Evolutionary conservation across 2,329 filamentous ascomycete genomes (phyloP), one percentile per base, ranked within the genome.

Genomic region (Penicillium sp.): DNA sequence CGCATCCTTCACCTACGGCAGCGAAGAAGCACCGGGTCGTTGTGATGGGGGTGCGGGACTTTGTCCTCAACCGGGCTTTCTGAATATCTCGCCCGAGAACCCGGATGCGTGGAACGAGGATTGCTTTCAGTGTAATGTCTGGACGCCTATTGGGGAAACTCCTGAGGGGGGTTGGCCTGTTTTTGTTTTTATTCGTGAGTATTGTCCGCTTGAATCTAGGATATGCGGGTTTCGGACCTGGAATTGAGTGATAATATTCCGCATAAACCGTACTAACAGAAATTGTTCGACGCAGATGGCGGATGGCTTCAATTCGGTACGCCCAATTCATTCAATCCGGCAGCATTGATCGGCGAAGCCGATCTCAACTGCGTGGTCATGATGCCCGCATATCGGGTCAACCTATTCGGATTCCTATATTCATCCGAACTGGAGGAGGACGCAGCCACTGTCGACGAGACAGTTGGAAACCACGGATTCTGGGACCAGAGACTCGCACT

Each of bases 261-360:
- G 33, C 15, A 33, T 15, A 10, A 6, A 33, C n/a, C n/a, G 7
- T 41, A 23, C 42, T 46, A 33, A 50, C 42, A 58, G 43, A 4
- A 4, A 33, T 33, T 47, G n/a, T 46, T 33, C 19, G n/a, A 38
- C 35, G 2, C n/a, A 80, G 79, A 83, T 62, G 81, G 81, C 33
- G 83, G 84, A 3, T 86, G 84, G 66, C 73, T 86, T 23, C 84
- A 86, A 70, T 81, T 80, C 58, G 84, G 84, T 21, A 74, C 69
- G 10, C 77, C 83, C 0, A 85, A 84, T 60, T 73, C 75, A 25
- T 71, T 75, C 27, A 76, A 79, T 48, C 68, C 79, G 2, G 74
- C 75, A 3, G 74, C 76, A 1, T 71, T 86, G 42, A 69, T 85
- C 7, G 76, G 74, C 38, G 80, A 84, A 50, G 81, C 81, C 0